A percentile compares a stretch with the other conserved stretches of the same genome.
Evolutionary conservation across 2,329 filamentous ascomycete species (phyloP).

Genomic region (Alternaria novae-zelandiae): DNA sequence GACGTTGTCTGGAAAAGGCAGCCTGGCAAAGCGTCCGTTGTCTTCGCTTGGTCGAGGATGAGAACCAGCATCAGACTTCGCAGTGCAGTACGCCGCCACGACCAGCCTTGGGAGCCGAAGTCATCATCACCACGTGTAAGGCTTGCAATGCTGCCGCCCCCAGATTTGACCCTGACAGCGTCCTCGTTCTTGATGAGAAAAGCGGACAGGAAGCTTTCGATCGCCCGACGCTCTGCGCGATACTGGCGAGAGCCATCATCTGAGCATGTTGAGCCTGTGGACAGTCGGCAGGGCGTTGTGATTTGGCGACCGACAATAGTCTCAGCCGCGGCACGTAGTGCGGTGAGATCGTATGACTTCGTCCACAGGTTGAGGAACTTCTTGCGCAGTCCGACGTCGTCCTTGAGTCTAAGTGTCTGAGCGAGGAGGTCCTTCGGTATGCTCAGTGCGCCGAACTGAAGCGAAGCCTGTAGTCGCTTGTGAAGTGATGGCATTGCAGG

Average conservation of each 20-base stretch:
- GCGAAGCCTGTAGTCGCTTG: constrained; percentile 64
- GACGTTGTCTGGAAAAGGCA: constrained; percentile 62
- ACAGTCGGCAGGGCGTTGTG: constrained; percentile 44
- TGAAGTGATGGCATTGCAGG: constrained; percentile 59
- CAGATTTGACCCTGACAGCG: constrained; percentile 50
- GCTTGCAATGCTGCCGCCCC: constrained; percentile 48
- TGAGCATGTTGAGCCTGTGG: constrained; percentile 43
- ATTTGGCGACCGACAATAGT: constrained; percentile 65
- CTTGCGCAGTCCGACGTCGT: constrained; percentile 64
- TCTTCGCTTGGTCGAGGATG: constrained; percentile 64
- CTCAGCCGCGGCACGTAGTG: constrained; percentile 62
- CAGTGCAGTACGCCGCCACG: constrained; percentile 63
- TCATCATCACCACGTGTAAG: constrained; percentile 49
- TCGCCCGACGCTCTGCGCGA: constrained; percentile 49
- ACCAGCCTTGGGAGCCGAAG: constrained; percentile 53
- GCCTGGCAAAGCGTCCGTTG: constrained; percentile 41
- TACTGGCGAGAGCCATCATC: constrained; percentile 44
- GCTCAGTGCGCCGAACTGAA: constrained; percentile 64
- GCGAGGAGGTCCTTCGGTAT: constrained; percentile 60
- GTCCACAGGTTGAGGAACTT: constrained; percentile 65
- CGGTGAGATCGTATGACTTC: constrained; percentile 61
- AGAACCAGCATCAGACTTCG: constrained; percentile 66
- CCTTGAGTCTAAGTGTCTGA: constrained; percentile 55
- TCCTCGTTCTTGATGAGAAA: constrained; percentile 67
- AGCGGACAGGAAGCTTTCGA: constrained; percentile 61